phyloP scores from a whole-genome alignment of 1,284 basidiomycete species.

The Moniliella sp. region DNA sequence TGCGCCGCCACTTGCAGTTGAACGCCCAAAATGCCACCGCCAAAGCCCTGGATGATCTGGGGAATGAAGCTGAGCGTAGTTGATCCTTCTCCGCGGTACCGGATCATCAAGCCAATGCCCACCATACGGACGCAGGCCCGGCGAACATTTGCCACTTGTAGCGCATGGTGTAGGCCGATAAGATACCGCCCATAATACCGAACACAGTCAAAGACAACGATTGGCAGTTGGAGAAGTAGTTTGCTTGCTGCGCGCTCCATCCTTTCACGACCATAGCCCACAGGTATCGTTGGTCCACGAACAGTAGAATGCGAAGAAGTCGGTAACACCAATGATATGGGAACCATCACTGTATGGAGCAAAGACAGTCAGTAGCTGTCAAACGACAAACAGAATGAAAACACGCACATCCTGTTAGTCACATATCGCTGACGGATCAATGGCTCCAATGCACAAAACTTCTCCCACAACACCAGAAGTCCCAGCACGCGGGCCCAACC shows the following conservation, averaged over 20 bases:
- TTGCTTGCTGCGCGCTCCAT: constrained; percentile 7
- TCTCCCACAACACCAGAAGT: constrained; percentile 13
- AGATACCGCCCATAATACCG: constrained; percentile 21
- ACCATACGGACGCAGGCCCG: constrained; percentile 21
- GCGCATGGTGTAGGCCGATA: constrained; percentile 17
- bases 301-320: constrained; percentile 25
- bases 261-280: constrained; percentile 12
- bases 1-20: constrained; percentile 24
- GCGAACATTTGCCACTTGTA: constrained; percentile 23
- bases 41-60: constrained; percentile 28
- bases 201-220: constrained; percentile 23
- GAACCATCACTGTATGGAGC: constrained; percentile 10
- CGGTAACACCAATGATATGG: constrained; percentile 25
- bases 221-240: constrained; percentile 25
- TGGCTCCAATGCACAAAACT: constrained; percentile 13
- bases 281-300: constrained; percentile 16
- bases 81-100: constrained; percentile 14
- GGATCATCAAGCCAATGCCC: constrained; percentile 29
- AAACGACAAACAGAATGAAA: neutral
- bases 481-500: constrained; percentile 15
- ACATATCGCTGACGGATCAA: constrained; percentile 20
- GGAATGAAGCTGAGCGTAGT: constrained; percentile 23
- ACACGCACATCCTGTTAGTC: constrained; percentile 16
- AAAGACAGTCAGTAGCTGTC: neutral
- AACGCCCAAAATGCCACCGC: constrained; percentile 27